These are phyloP conservation scores for Strigomonas oncopelti DNA, from an alignment of 208 protist species.

Conservation along the genomic window DNA sequence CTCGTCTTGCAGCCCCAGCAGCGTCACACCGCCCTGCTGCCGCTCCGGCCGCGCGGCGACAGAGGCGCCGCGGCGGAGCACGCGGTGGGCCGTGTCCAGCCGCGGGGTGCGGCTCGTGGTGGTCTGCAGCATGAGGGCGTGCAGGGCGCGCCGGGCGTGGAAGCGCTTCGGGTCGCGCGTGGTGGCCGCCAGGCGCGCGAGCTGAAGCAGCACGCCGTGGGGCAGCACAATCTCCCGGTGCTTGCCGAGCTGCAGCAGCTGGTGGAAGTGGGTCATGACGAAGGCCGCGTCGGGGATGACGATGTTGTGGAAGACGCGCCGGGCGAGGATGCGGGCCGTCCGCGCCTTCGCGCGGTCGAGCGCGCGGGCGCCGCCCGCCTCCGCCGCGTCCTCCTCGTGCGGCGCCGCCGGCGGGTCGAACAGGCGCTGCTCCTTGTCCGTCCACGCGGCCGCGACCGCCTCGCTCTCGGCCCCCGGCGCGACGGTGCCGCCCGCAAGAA, in stretches of 20 bases:
- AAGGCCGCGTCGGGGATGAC: constrained; percentile 68
- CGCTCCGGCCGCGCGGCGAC: constrained; percentile 2
- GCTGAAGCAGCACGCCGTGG: constrained; percentile 64
- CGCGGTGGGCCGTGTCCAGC: background rate
- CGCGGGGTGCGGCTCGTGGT: constrained; percentile 16
- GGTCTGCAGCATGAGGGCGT: constrained; percentile 49
- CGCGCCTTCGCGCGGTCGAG: constrained; percentile 6
- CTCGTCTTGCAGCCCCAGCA: constrained; percentile 79
- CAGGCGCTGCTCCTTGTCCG: background rate
- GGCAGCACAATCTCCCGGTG: constrained; percentile 78
- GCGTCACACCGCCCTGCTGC: constrained; percentile 48
- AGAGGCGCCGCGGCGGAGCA: background rate
- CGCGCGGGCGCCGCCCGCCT: background rate
- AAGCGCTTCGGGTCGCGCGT: constrained; percentile 47
- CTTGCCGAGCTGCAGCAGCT: constrained; percentile 52
- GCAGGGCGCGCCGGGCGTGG: constrained; percentile 56
- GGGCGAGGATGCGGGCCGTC: constrained; percentile 38
- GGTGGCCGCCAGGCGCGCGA: constrained; percentile 35
- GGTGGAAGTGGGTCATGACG: constrained; percentile 45
- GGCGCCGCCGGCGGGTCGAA: background rate
- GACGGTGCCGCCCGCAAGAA: background rate
- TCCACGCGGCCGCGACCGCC: background rate
- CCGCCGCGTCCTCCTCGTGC: background rate
- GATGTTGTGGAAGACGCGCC: constrained; percentile 55
- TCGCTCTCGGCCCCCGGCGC: background rate